Evolutionary conservation across 2,329 filamentous ascomycete genomes (phyloP), one percentile per base, ranked within the genome.

Genomic region (Trichophyton simii): DNA sequence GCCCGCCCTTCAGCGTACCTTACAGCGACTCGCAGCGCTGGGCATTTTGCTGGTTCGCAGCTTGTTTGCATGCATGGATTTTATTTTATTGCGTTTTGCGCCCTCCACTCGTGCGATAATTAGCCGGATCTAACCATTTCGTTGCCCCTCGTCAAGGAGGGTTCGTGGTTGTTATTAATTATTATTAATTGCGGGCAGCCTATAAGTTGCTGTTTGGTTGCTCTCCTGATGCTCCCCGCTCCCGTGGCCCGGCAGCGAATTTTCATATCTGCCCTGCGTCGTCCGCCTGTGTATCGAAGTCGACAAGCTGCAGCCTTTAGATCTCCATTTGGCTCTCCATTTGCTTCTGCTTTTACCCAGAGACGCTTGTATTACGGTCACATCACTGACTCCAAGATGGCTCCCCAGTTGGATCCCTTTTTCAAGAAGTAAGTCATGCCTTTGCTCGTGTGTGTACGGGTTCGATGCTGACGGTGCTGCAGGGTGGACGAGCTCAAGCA

Each of bases 351-450:
- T 55, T 55, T 60, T 36, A 46, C 41, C 44, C 60, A 60, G 20
- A 55, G 60, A 60, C 42, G 75, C 62, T 72, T 71, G 61, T 77
- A 72, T 64, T 78, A 78, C 76, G 75, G 74, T 62, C 67, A 75
- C 65, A 76, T 78, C 66, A 72, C 71, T 67, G 74, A 78, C 68
- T 63, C 66, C 77, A 88, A 84, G 74, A 96, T 96, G 89, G 89
- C 90, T 62, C 89, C 91, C 64, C 84, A 95, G 75, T 85, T 99
- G 68, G 89, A 96, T 75, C 82, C 86, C 66, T 97, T 88, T 81
- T 97, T 96, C 82, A 86, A 89, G 77, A 86, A 96, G 82, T 80
- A 68, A 63, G 76, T 70, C 22, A 13, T 54, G 57, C 7, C 20
- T 48, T 34, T n/a, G 11, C 25, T 18, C 2, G 20, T 20, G 25